These are phyloP conservation scores for Dovyalis caffra DNA, from an alignment of 345 rosid species.

Conservation along the genomic window DNA sequence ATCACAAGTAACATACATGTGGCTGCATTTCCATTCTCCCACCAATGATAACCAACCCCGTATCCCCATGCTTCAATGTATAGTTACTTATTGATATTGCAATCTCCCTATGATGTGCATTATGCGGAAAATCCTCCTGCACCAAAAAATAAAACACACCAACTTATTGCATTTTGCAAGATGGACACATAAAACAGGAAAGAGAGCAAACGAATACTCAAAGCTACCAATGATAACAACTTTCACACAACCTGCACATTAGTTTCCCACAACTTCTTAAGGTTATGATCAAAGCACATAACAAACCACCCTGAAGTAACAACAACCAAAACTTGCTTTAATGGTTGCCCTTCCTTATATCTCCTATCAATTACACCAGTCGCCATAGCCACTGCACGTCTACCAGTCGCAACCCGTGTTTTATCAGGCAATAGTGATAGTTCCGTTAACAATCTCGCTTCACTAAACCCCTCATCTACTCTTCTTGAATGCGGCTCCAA, in stretches of 20 bases:
- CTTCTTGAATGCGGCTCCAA: slow-evolving; percentile 83
- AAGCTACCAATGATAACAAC: background rate
- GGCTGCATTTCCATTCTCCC: slow-evolving; percentile 96
- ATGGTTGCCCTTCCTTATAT: slow-evolving; percentile 67
- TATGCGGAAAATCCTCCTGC: slow-evolving; percentile 93
- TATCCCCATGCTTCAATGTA: slow-evolving; percentile 83
- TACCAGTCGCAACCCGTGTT: slow-evolving; percentile 75
- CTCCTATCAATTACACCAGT: slow-evolving; percentile 74
- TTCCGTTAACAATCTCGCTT: slow-evolving; percentile 72
- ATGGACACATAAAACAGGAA: background rate
- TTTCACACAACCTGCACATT: slow-evolving; percentile 66
- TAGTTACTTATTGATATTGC: slow-evolving; percentile 57
- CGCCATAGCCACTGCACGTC: slow-evolving; percentile 94
- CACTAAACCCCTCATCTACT: slow-evolving; percentile 88
- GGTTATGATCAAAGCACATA: slow-evolving; percentile 96
- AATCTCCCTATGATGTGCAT: slow-evolving; percentile 85
- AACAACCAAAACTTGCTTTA: slow-evolving; percentile 92
- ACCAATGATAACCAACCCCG: slow-evolving; percentile 82
- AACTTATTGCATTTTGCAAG: slow-evolving; percentile 6
- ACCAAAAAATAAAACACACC: background rate
- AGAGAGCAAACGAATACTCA: background rate
- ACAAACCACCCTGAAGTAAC: slow-evolving; percentile 96
- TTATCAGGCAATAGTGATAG: slow-evolving; percentile 77
- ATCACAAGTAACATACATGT: slow-evolving; percentile 55
- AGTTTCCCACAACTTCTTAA: slow-evolving; percentile 88